Percentiles rank a stretch among this genome's conserved stretches.
These are phyloP conservation scores for Candida peoriensis DNA, from an alignment of 805 yeast species.

Conservation along the genomic window DNA sequence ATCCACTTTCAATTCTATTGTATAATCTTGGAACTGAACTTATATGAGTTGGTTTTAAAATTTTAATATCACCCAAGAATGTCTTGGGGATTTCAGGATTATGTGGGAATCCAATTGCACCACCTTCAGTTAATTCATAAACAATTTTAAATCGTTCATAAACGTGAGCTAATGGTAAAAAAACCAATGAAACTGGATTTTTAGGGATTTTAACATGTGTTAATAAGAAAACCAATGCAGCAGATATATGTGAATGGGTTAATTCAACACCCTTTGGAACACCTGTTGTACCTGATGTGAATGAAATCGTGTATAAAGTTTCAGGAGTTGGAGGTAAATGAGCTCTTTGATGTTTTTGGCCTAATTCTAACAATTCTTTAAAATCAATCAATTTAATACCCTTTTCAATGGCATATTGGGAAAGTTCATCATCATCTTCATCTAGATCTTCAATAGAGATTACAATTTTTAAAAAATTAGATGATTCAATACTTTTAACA, in stretches of 20 bases:
- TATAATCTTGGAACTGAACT: slow-evolving; percentile 61
- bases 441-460: slow-evolving; percentile 49
- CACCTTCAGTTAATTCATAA: slow-evolving; percentile 42
- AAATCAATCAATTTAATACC: slow-evolving; percentile 30
- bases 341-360: slow-evolving; percentile 37
- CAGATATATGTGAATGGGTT: slow-evolving; percentile 45
- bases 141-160: slow-evolving; percentile 45
- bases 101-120: slow-evolving; percentile 50
- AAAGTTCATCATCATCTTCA: slow-evolving; percentile 27
- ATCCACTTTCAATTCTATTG: slow-evolving; percentile 56
- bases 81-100: slow-evolving; percentile 45
- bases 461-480: slow-evolving; percentile 44
- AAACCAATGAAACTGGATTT: slow-evolving; percentile 30
- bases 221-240: slow-evolving; percentile 42
- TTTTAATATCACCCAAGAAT: slow-evolving; percentile 52
- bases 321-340: slow-evolving; percentile 46
- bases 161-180: slow-evolving; percentile 57
- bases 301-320: slow-evolving; percentile 55
- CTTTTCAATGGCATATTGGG: slow-evolving; percentile 26
- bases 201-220: slow-evolving; percentile 28
- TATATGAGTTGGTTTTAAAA: slow-evolving; percentile 47
- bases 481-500: slow-evolving; percentile 38
- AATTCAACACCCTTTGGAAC: slow-evolving; percentile 66
- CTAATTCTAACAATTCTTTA: slow-evolving; percentile 33
- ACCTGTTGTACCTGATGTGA: slow-evolving; percentile 76